Percentiles rank a stretch among this genome's conserved stretches.
Conservation (phyloP, 139 green algal species). For the Desmodesmus armatus region DNA sequence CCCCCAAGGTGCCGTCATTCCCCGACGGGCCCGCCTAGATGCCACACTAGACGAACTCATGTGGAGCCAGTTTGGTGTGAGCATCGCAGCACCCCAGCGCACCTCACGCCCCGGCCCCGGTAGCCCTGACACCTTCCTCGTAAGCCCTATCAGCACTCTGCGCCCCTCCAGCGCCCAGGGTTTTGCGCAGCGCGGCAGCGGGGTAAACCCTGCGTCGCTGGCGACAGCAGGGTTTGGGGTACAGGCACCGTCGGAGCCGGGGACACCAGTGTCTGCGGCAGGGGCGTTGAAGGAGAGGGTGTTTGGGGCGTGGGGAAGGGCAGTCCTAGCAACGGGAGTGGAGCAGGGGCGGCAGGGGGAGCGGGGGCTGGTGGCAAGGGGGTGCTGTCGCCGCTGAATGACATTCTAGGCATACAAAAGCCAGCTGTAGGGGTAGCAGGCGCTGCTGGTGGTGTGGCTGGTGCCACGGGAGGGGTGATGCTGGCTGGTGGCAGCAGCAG, state of each 20-base stretch:
- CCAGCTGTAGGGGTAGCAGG: neutral
- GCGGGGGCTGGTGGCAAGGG: conserved; percentile 3
- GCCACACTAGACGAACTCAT: conserved; percentile 42
- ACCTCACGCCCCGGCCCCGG: neutral
- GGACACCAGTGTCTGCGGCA: neutral
- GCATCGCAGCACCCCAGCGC: neutral
- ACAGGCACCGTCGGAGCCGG: neutral
- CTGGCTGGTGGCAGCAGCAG: conserved; percentile 21
- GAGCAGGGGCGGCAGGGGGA: neutral
- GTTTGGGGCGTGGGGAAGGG: conserved; percentile 12
- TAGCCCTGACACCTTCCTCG: neutral
- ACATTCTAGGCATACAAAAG: conserved; percentile 20
- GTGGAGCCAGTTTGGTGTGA: conserved; percentile 40
- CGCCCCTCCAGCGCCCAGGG: neutral
- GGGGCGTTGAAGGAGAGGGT: neutral
- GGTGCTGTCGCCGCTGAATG: conserved; percentile 30
- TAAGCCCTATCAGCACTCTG: neutral
- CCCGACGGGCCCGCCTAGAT: neutral
- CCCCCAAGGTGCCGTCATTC: neutral
- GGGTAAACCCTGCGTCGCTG: neutral
- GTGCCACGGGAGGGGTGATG: neutral
- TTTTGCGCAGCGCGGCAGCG: neutral
- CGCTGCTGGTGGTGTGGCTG: neutral
- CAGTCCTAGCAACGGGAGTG: neutral
- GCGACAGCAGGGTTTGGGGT: neutral